Base-by-base conservation (phyloP, 2,329 filamentous ascomycete species). In the Penicillium sp. region DNA sequence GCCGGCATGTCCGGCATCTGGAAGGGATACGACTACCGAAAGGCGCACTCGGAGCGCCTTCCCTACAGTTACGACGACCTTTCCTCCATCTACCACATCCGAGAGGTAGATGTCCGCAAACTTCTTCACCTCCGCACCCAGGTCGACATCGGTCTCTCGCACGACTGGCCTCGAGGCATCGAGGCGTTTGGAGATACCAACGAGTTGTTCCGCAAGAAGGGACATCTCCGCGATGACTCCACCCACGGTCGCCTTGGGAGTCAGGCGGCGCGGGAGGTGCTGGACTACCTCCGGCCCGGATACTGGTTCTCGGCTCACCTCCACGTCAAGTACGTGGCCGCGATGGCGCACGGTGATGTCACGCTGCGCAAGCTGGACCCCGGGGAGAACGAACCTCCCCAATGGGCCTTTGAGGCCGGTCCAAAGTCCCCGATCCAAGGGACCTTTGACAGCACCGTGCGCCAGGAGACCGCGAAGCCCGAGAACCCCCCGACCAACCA, bases 291-390 rank as follows among this genome's bases (percentile, higher is more conserved):
- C 35, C 75, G 87, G 35, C 92, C 92, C 7, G 74, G 75, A 0
- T 83, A 87, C 60, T 98, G 92, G 92, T 95, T 96, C 60, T 83
- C 85, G 25, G 92, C 89, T 2, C 92, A 98, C 64, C 66, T 96
- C 67, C 92, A 98, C 64, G 81, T 84, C 69, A 93, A 90, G 58
- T 96, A 84, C 59, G 66, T 82, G 0, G 92, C 89, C 1, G 44
- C 72, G 1, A 63, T 80, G 32, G 55, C 72, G 4, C 70, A 80
- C 45, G 60, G 62, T 11, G 54, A 32, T 6, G 28, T 15, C 2
- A 10, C n/a, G 4, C 32, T 44, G 2, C 22, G 16, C 3, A 30
- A 34, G 27, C 11, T 17, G 3, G 15, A 20, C 2, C 17, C 14
- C 2, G 18, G 13, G 9, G 11, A 6, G 4, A 30, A 30, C 7